phyloP scores from a whole-genome alignment of 2,329 filamentous ascomycete species.

The Trichoderma citrinoviride region DNA sequence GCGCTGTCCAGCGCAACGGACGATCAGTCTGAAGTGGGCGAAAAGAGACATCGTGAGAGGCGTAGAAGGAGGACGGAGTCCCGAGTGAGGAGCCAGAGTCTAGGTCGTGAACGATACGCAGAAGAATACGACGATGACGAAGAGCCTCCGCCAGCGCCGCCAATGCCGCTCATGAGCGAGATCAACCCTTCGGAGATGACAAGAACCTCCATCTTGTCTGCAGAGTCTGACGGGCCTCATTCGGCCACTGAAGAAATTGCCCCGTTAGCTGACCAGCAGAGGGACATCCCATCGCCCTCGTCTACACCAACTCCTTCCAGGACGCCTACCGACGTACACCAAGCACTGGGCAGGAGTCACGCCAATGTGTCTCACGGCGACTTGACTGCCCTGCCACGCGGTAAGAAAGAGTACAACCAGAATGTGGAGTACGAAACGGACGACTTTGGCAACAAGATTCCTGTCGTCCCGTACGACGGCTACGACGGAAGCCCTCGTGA shows the following conservation, averaged over 20 bases:
- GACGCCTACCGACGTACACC: conserved; percentile 53
- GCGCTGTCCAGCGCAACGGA: conserved; percentile 37
- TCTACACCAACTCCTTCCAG: conserved; percentile 63
- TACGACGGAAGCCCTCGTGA: conserved; percentile 34
- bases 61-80: conserved; percentile 53
- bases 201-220: conserved; percentile 80
- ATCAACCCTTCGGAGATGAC: conserved; percentile 85
- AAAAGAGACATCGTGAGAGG: conserved; percentile 51
- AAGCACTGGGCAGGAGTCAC: conserved; percentile 66
- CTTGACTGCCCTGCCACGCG: conserved; percentile 52
- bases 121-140: conserved; percentile 59
- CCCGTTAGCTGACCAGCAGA: conserved; percentile 62
- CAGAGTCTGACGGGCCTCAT: conserved; percentile 69
- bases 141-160: conserved; percentile 56
- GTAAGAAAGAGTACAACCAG: conserved; percentile 43
- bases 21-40: conserved; percentile 45
- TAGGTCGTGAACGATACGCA: conserved; percentile 44
- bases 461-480: conserved; percentile 45
- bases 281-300: conserved; percentile 58
- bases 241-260: conserved; percentile 63
- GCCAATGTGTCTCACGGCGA: conserved; percentile 61
- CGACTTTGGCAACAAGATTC: conserved; percentile 43
- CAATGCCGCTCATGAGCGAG: conserved; percentile 86
- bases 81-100: conserved; percentile 41
- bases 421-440: conserved; percentile 52